phyloP scores from a whole-genome alignment of 371 early-diverging fungal species.

The Funneliformis caledonium region DNA sequence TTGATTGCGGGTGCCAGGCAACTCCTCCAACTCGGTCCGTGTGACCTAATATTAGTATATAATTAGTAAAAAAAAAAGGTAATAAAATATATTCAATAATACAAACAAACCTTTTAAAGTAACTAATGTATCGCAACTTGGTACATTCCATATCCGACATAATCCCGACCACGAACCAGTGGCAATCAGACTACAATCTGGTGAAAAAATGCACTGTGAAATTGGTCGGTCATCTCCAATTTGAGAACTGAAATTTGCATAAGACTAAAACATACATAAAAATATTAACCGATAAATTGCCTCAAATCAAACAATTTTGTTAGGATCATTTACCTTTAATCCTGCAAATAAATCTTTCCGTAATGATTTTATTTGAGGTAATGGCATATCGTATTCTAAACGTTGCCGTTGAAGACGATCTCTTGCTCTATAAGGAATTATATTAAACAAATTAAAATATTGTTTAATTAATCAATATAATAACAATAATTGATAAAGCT shows the following conservation, averaged over 20 bases:
- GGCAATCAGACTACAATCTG: constrained; percentile 76
- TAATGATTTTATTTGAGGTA: constrained; percentile 73
- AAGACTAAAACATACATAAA: constrained; percentile 53
- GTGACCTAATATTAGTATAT: constrained; percentile 62
- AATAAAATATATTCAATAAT: neutral
- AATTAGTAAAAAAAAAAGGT: neutral
- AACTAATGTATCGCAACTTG: constrained; percentile 64
- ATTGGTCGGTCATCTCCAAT: constrained; percentile 92
- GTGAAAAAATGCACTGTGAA: constrained; percentile 79
- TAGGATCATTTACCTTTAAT: constrained; percentile 58
- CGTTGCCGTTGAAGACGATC: constrained; percentile 70
- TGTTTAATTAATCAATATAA: neutral
- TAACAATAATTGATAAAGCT: constrained; percentile 1
- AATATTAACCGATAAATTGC: neutral
- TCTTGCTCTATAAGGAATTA: constrained; percentile 63
- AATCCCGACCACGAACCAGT: constrained; percentile 89
- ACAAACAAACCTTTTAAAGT: constrained; percentile 57
- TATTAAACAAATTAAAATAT: neutral
- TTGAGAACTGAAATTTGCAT: constrained; percentile 80
- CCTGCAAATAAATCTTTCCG: constrained; percentile 78
- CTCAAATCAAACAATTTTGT: neutral
- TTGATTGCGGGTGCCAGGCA: constrained; percentile 87
- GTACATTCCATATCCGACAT: constrained; percentile 87
- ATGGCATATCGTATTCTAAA: constrained; percentile 69
- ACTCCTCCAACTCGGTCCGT: constrained; percentile 88